phyloP scores from a whole-genome alignment of 257 asterid genomes.

The Nicotiana tomentosiformis region DNA sequence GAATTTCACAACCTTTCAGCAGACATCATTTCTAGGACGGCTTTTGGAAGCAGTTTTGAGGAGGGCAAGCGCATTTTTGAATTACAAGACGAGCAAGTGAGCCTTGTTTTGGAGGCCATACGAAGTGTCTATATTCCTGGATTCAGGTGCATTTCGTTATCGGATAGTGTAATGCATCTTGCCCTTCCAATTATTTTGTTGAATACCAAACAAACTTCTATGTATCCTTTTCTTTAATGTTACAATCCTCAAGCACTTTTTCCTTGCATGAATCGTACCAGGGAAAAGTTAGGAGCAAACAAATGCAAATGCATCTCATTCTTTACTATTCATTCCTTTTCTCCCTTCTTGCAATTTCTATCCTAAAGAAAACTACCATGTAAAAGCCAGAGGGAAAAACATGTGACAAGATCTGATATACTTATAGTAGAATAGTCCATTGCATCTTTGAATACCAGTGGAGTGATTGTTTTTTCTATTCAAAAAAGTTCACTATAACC shows the following conservation, averaged over 20 bases:
- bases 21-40: slow-evolving; percentile 53
- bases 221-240: not conserved
- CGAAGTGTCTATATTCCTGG: slow-evolving; percentile 59
- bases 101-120: slow-evolving; percentile 37
- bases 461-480: not conserved
- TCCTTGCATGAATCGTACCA: not conserved
- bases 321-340: not conserved
- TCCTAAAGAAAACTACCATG: not conserved
- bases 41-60: slow-evolving; percentile 56
- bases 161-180: not conserved
- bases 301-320: slow-evolving; percentile 3
- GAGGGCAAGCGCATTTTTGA: slow-evolving; percentile 56
- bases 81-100: slow-evolving; percentile 51
- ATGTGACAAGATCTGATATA: not conserved
- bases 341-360: not conserved
- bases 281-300: not conserved
- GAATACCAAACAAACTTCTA: not conserved
- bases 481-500: not conserved
- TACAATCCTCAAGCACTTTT: not conserved
- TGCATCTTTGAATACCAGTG: not conserved
- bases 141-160: slow-evolving; percentile 35
- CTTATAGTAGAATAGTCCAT: not conserved
- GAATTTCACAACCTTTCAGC: slow-evolving; percentile 57
- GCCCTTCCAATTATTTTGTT: not conserved
- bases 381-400: not conserved